Evolutionary conservation across 2,329 filamentous ascomycete species (phyloP), one percentile per base, ranked within the genome.

Genomic region (Penicillium sp.): DNA sequence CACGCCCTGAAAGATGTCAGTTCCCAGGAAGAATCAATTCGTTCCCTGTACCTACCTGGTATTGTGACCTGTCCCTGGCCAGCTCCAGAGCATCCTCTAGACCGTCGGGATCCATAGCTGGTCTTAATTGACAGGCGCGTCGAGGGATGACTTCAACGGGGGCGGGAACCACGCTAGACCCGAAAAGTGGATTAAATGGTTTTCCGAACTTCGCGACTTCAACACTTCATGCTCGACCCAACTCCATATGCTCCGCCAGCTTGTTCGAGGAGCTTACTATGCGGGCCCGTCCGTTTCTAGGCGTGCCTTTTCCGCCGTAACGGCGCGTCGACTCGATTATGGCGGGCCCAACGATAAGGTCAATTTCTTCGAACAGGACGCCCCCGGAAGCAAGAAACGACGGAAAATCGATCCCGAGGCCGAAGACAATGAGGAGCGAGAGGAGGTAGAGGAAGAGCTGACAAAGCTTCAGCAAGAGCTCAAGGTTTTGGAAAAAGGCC

Each of bases 1-100:
- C 51, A 83, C 82, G 43, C 79, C 79, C 84, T 87, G 65, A 44
- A 41, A 53, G 38, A 47, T 42, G 43, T 69, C 57, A 67, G 60
- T 51, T 36, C 18, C 5, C 39, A 23, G 31, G 2, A 13, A 15
- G 31, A 15, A 21, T 12, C 21, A 23, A 23, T 7, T 16, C 7
- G 2, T n/a, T 10, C 31, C 44, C 4, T 9, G 23, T 15, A 49
- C 53, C 45, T 64, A 70, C 68, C 61, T 69, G 67, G 38, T 54
- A 63, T 36, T 65, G 67, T n/a, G 59, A 61, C 52, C 61, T 63
- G 59, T 68, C 65, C 42, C 61, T 65, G 13, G 65, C 59, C 44
- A 60, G 47, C 24, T 55, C 62, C 34, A 59, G 53, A 12, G 54
- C 54, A 45, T 70, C 68, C 26, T 63, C 47, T 18, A 56, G 26